Evolutionary conservation across 768 basidiomycete species (phyloP).

Genomic region (Harrya chromipes): DNA sequence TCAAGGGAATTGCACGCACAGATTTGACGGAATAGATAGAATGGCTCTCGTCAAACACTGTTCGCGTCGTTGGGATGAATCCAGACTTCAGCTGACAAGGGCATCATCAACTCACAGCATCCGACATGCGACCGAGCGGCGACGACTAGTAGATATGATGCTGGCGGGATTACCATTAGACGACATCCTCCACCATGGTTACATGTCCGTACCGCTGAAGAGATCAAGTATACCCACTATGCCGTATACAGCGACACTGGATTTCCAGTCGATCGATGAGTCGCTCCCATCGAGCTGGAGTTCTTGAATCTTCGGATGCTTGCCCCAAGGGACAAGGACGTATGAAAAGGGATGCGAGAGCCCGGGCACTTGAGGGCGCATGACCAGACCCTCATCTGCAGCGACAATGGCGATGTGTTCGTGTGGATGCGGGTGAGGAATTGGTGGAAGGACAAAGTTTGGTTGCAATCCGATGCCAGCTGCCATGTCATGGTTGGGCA

Average conservation of each 20-base stretch:
- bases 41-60: conserved; percentile 65
- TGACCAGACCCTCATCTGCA: conserved; percentile 59
- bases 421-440: conserved; percentile 75
- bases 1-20: conserved; percentile 70
- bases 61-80: conserved; percentile 3
- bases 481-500: conserved; percentile 7
- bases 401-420: conserved; percentile 62
- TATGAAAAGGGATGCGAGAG: conserved; percentile 29
- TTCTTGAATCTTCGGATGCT: conserved; percentile 51
- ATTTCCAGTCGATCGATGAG: conserved; percentile 49
- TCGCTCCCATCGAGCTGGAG: conserved; percentile 34
- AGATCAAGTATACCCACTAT: conserved; percentile 73
- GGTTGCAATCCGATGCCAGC: conserved; percentile 45
- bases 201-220: conserved; percentile 52
- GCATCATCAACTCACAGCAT: conserved; percentile 46
- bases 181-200: background rate
- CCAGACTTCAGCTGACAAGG: background rate
- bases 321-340: conserved; percentile 62
- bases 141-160: conserved; percentile 74
- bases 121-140: conserved; percentile 62
- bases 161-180: conserved; percentile 38
- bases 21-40: conserved; percentile 66
- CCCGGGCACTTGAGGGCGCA: conserved; percentile 52
- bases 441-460: conserved; percentile 59
- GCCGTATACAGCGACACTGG: conserved; percentile 63